Evolutionary conservation across 345 rosid species (phyloP).

Genomic region (Hibiscus mutabilis): DNA sequence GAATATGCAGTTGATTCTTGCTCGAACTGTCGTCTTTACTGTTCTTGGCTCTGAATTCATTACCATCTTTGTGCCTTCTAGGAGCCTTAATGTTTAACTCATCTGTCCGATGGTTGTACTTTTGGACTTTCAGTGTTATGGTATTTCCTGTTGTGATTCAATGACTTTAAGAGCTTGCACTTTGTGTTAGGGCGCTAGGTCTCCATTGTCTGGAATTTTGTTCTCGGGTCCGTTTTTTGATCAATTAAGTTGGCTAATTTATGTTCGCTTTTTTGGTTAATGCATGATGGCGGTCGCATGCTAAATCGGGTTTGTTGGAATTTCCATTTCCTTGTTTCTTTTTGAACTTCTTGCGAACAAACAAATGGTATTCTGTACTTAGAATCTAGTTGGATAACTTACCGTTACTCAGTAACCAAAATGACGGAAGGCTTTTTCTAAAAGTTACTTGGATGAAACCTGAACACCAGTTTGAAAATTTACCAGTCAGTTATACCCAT

Average conservation of each 20-base stretch:
- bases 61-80: too few relatives aligned
- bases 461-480: neutral
- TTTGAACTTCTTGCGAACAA: neutral
- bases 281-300: neutral
- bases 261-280: too few relatives aligned
- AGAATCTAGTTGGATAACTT: neutral
- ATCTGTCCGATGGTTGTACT: neutral
- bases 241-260: neutral
- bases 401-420: neutral
- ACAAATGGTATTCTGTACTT: neutral
- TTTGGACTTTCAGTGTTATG: neutral
- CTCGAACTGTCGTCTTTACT: neutral
- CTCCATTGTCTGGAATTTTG: neutral
- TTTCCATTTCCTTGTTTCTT: neutral
- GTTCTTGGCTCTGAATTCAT: too few relatives aligned
- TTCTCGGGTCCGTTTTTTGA: neutral
- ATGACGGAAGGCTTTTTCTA: neutral
- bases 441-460: neutral
- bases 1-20: neutral
- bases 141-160: neutral
- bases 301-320: neutral
- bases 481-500: neutral
- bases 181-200: neutral
- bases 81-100: neutral
- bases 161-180: neutral